Conservation (phyloP, 352 stramenopile species). For the Phytophthora pseudosyringae region DNA sequence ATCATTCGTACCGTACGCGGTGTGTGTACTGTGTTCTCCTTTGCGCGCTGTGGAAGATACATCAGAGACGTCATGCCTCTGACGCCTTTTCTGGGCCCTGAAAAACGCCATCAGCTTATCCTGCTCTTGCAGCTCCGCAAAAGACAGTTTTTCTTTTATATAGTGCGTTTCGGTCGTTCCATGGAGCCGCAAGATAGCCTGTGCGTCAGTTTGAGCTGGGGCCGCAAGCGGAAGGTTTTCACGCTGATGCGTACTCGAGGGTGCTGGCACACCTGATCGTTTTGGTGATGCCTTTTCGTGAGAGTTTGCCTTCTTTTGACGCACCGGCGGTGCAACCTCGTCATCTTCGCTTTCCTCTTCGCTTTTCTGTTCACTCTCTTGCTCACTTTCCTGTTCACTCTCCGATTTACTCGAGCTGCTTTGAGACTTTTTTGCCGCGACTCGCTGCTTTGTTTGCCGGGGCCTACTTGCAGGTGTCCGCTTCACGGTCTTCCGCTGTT, state of each 20-base stretch:
- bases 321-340: background rate
- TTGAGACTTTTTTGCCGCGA: background rate
- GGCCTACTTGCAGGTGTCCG: background rate
- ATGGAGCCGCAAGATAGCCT: conserved; percentile 4
- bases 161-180: conserved; percentile 23
- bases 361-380: conserved; percentile 19
- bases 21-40: background rate
- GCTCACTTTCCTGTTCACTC: conserved; percentile 15
- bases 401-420: conserved; percentile 28
- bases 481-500: background rate
- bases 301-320: conserved; percentile 5
- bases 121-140: conserved; percentile 57
- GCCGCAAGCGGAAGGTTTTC: background rate
- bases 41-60: conserved; percentile 18
- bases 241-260: conserved; percentile 9
- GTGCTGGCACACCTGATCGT: background rate
- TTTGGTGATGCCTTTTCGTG: conserved; percentile 6
- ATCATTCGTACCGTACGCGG: background rate
- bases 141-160: conserved; percentile 51
- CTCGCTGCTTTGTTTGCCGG: conserved; percentile 1
- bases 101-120: conserved; percentile 51
- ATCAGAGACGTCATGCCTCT: background rate
- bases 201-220: conserved; percentile 5
- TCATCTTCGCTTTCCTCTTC: conserved; percentile 18
- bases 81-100: conserved; percentile 43